Conservation (phyloP, 1,284 basidiomycete species). For the Spongiforma sp. region DNA sequence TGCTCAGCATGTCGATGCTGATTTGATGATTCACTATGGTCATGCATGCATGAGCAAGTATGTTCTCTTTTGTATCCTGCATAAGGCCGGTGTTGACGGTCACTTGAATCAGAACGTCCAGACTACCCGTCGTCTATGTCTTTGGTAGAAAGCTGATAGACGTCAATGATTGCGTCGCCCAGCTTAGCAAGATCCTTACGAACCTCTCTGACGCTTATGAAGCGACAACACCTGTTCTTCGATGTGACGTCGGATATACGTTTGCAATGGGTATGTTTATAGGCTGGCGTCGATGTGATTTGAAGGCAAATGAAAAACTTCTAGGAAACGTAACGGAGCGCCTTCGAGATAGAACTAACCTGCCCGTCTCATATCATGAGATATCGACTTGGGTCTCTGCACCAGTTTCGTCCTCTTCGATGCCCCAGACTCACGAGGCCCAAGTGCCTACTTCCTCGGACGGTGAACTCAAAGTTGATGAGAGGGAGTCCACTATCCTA, state of each 20-base stretch:
- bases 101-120: constrained; percentile 62
- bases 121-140: constrained; percentile 85
- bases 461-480: constrained; percentile 1
- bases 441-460: not conserved
- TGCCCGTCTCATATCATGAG: constrained; percentile 25
- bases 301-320: not conserved
- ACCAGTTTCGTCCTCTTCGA: not conserved
- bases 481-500: constrained; percentile 52
- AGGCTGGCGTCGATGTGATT: not conserved
- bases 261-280: constrained; percentile 61
- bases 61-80: constrained; percentile 33
- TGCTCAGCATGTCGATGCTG: constrained; percentile 93
- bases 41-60: constrained; percentile 94
- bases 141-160: constrained; percentile 75
- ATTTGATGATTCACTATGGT: constrained; percentile 94
- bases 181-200: constrained; percentile 45
- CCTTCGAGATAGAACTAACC: constrained; percentile 30
- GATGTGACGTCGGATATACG: constrained; percentile 86
- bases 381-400: constrained; percentile 22
- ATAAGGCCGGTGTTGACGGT: not conserved
- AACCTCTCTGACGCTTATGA: constrained; percentile 9
- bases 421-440: not conserved
- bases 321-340: constrained; percentile 44
- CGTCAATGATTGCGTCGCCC: constrained; percentile 52
- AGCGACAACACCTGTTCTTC: constrained; percentile 44